phyloP scores from a whole-genome alignment of 768 basidiomycete genomes.

The Butyriboletus loyo region DNA sequence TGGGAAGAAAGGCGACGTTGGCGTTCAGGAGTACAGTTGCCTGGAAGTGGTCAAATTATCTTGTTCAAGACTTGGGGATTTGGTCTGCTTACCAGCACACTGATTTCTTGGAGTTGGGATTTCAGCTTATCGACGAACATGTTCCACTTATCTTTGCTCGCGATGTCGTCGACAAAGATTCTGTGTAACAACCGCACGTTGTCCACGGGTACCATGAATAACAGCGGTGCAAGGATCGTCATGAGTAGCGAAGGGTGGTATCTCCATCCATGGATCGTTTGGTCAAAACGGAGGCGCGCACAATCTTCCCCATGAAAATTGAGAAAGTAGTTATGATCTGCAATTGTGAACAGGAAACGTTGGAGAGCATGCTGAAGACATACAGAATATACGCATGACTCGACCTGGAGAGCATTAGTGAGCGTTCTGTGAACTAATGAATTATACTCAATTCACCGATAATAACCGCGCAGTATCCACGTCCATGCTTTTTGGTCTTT shows the following conservation, averaged over 20 bases:
- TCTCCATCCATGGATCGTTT: conserved; percentile 30
- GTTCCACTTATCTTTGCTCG: conserved; percentile 42
- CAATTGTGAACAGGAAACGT: neutral
- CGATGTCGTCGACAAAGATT: conserved; percentile 48
- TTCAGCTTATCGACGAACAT: conserved; percentile 43
- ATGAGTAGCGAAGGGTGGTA: conserved; percentile 37
- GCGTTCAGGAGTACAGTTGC: conserved; percentile 56
- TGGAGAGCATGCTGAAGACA: neutral
- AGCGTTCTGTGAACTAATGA: neutral
- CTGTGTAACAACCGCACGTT: conserved; percentile 44
- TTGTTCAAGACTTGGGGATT: neutral
- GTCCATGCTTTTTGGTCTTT: conserved; percentile 1
- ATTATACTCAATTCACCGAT: conserved; percentile 13
- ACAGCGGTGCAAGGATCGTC: conserved; percentile 35
- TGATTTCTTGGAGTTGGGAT: conserved; percentile 51
- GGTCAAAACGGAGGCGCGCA: conserved; percentile 38
- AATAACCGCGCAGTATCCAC: conserved; percentile 19
- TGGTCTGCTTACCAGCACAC: conserved; percentile 44
- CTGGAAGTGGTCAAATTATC: conserved; percentile 26
- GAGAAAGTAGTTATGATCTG: conserved; percentile 36
- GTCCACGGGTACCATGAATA: conserved; percentile 50
- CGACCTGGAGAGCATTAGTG: conserved; percentile 22
- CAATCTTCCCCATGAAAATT: conserved; percentile 44
- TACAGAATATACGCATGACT: conserved; percentile 31
- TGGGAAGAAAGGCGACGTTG: conserved; percentile 60